Evolutionary conservation across 805 yeast genomes (phyloP), one percentile per base, ranked within the genome.

Genomic region (Wickerhamomyces canadensis): DNA sequence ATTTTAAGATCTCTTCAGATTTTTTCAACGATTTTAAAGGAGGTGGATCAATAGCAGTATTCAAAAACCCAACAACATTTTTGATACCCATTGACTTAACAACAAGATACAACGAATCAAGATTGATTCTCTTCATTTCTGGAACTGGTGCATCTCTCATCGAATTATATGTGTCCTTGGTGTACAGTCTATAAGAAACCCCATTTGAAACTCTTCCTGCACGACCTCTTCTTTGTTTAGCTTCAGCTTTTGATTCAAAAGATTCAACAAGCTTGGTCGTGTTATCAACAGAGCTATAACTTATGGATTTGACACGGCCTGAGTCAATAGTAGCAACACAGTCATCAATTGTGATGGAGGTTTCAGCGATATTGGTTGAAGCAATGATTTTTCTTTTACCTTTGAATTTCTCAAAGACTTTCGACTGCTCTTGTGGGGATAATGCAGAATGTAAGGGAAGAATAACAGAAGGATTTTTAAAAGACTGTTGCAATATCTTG

Each of bases 121-220:
- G 60, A 23, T 93, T 78, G 1, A 93, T 79, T 41, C 98, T 68
- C 45, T 78, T 77, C 36, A 91, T 91, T 55, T 91, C 98, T 0
- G 98, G 97, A 14, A 83, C 68, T 1, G 96, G 95, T 47, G 81
- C 80, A 2, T 71, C 65, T 13, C 72, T 62, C 91, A 88, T 83
- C 1, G 58, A 57, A 5, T 67, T 65, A 49, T 76, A 76, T 0
- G 85, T 72, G 3, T 74, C 74, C 36, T 65, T 62, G 2, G 96
- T 81, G 59, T 75, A 91, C 33, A 91, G 54, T 54, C 84, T 88
- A 60, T 78, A 91, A 44, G 97, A 88, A 12, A 67, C 64, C 40
- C 98, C 98, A 19, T 68, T 68, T 25, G 80, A 74, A 11, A 91
- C 87, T 74, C 98, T 89, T 45, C 98, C 98, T n/a, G 97, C 91